Evolutionary conservation across 2,329 filamentous ascomycete species (phyloP).

Genomic region (Pseudogymnoascus sp.): DNA sequence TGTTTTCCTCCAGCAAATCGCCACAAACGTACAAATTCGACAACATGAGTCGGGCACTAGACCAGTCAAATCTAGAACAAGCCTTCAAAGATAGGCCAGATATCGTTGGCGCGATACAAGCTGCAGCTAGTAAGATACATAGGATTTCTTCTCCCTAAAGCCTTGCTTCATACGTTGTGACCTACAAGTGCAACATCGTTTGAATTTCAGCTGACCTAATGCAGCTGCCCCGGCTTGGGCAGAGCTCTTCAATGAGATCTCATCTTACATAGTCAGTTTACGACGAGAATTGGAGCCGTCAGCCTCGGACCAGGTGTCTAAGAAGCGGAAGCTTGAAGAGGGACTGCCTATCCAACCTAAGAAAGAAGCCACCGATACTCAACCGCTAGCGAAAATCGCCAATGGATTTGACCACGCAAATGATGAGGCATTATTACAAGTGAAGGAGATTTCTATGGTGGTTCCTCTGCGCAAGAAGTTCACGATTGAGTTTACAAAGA

Average conservation of each 20-base stretch:
- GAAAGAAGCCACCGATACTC: slow-evolving; percentile 1
- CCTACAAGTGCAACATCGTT: neutral
- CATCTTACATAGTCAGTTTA: slow-evolving; percentile 20
- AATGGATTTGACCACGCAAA: slow-evolving; percentile 33
- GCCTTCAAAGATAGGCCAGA: slow-evolving; percentile 27
- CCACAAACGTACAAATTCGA: neutral
- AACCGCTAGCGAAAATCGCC: slow-evolving; percentile 19
- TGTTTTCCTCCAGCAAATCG: slow-evolving; percentile 3
- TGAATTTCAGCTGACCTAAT: slow-evolving; percentile 5
- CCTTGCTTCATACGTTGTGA: neutral
- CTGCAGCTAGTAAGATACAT: slow-evolving; percentile 24
- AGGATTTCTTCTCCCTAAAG: slow-evolving; percentile 19
- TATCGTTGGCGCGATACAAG: slow-evolving; percentile 26
- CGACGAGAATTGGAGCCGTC: slow-evolving; percentile 13
- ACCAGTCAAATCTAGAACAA: slow-evolving; percentile 24
- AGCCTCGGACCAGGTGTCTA: slow-evolving; percentile 23
- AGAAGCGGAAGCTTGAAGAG: slow-evolving; percentile 27
- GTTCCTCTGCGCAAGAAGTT: slow-evolving; percentile 62
- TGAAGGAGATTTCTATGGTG: slow-evolving; percentile 60
- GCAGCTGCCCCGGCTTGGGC: slow-evolving; percentile 14
- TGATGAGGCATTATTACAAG: slow-evolving; percentile 48
- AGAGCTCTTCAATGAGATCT: slow-evolving; percentile 30
- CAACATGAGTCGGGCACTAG: slow-evolving; percentile 22
- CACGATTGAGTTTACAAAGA: slow-evolving; percentile 53
- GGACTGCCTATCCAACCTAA: slow-evolving; percentile 16